Percentiles rank a stretch among this genome's conserved stretches.
Evolutionary conservation across 2,329 filamentous ascomycete genomes (phyloP).

Genomic region (Colletotrichum melonis): DNA sequence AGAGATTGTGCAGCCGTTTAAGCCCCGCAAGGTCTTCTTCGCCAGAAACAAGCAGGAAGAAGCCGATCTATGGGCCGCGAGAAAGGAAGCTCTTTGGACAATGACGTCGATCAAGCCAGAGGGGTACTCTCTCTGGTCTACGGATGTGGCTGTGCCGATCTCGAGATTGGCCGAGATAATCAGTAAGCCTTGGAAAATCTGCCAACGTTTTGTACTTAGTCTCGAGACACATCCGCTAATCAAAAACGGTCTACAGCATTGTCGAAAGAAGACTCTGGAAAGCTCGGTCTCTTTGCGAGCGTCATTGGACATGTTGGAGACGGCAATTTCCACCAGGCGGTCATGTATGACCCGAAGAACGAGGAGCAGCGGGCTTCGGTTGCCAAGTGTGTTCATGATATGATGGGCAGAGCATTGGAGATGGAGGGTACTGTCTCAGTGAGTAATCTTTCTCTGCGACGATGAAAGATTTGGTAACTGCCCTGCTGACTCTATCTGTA

Average conservation of each 20-base stretch:
- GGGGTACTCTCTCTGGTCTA: slow-evolving; percentile 78
- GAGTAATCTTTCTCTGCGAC: slow-evolving; percentile 40
- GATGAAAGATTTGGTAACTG: neutral
- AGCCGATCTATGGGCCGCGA: slow-evolving; percentile 78
- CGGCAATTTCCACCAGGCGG: slow-evolving; percentile 76
- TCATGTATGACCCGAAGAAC: slow-evolving; percentile 55
- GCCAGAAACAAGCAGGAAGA: slow-evolving; percentile 73
- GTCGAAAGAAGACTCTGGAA: slow-evolving; percentile 73
- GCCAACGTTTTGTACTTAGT: neutral
- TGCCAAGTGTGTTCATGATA: slow-evolving; percentile 71
- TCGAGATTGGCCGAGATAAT: slow-evolving; percentile 79
- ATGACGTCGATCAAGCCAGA: slow-evolving; percentile 73
- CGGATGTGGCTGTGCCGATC: slow-evolving; percentile 83
- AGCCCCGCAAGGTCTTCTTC: slow-evolving; percentile 74
- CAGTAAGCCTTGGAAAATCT: slow-evolving; percentile 38
- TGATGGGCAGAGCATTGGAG: slow-evolving; percentile 77
- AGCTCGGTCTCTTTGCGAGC: slow-evolving; percentile 70
- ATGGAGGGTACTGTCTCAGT: slow-evolving; percentile 77
- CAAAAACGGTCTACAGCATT: slow-evolving; percentile 53
- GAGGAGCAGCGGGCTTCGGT: slow-evolving; percentile 62
- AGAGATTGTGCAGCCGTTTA: slow-evolving; percentile 59
- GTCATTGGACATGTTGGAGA: slow-evolving; percentile 82
- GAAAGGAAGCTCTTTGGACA: slow-evolving; percentile 81
- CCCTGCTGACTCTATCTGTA: slow-evolving; percentile 1
- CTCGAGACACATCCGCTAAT: neutral